Percentiles rank a stretch among this genome's conserved stretches.
Evolutionary conservation across 176 grass and related monocot genomes (phyloP).

Genomic region (Zea luxurians): DNA sequence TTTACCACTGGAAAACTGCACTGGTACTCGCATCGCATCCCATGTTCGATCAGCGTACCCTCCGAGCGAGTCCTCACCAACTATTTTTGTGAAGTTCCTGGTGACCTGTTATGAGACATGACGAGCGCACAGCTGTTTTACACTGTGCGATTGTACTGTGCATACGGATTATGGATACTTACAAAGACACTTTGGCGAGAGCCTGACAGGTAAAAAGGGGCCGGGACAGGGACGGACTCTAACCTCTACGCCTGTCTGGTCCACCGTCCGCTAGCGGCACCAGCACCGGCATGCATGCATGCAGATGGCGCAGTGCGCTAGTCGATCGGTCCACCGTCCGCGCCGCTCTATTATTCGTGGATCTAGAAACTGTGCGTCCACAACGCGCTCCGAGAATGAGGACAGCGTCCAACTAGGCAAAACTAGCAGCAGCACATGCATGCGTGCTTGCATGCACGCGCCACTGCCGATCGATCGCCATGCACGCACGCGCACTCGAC

Average conservation of each 20-base stretch:
- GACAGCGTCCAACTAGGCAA: constrained; percentile 12
- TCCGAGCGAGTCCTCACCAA: background rate
- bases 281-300: background rate
- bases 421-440: constrained; percentile 2
- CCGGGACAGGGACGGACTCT: background rate
- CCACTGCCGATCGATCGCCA: background rate
- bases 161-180: background rate
- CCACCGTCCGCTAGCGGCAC: background rate
- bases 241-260: constrained; percentile 8
- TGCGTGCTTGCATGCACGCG: background rate
- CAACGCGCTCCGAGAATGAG: constrained; percentile 10
- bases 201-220: background rate
- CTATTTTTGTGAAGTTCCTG: too few relatives aligned
- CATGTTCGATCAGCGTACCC: background rate
- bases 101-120: background rate
- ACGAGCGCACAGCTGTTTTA: background rate
- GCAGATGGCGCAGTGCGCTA: background rate
- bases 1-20: too few relatives aligned
- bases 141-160: background rate
- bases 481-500: too few relatives aligned
- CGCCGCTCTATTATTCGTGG: background rate
- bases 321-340: background rate
- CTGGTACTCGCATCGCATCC: background rate
- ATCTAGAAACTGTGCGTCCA: constrained; percentile 33
- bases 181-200: background rate